phyloP scores from a whole-genome alignment of 768 basidiomycete species.

The Rhodocollybia butyracea region DNA sequence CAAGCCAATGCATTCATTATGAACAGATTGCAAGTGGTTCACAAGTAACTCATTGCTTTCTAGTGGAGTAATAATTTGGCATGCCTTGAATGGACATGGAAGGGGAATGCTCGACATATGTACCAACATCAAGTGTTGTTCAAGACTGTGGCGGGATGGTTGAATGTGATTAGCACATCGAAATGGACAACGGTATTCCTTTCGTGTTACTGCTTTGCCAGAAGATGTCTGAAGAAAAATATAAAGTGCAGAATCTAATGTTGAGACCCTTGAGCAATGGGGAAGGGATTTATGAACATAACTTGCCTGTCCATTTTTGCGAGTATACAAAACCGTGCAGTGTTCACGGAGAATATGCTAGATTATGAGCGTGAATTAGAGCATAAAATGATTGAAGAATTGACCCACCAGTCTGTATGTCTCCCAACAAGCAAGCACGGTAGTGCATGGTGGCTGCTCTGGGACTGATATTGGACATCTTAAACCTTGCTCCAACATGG shows the following conservation, averaged over 20 bases:
- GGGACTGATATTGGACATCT: background rate
- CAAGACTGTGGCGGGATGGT: background rate
- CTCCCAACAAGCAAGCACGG: constrained; percentile 1
- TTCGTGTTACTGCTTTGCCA: background rate
- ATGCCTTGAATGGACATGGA: background rate
- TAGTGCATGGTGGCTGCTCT: constrained; percentile 1
- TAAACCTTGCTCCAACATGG: background rate
- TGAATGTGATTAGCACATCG: background rate
- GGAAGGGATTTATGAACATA: background rate
- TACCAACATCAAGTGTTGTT: background rate
- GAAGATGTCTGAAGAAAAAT: background rate
- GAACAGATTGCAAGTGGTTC: background rate
- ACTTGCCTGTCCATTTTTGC: background rate
- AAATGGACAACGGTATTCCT: background rate
- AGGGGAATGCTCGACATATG: background rate
- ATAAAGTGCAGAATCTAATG: background rate
- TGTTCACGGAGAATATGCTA: background rate
- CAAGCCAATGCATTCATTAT: background rate
- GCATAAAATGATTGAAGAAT: background rate
- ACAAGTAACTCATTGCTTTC: background rate
- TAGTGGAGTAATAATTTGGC: background rate
- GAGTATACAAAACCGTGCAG: background rate
- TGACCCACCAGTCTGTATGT: constrained; percentile 1
- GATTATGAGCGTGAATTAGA: background rate
- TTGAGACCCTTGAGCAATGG: background rate